phyloP scores from a whole-genome alignment of 2,329 filamentous ascomycete species.

The Balansia obtecta region DNA sequence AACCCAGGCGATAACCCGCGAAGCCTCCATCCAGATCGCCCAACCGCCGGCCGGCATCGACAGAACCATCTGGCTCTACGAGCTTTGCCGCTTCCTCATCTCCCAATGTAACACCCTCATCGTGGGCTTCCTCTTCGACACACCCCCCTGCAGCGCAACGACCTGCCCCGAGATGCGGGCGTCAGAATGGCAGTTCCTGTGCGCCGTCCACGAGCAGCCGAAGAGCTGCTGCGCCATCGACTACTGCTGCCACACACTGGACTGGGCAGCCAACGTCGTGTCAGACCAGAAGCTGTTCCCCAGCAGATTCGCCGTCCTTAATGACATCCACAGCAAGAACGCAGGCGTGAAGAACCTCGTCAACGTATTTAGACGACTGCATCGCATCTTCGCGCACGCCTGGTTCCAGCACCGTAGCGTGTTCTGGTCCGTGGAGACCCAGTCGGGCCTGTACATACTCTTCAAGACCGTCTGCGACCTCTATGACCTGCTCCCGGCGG shows the following conservation, averaged over 20 bases:
- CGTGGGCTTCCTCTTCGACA: slow-evolving; percentile 84
- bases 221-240: slow-evolving; percentile 98
- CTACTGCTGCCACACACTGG: slow-evolving; percentile 96
- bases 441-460: slow-evolving; percentile 87
- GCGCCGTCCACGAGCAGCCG: slow-evolving; percentile 90
- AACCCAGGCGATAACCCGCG: slow-evolving; percentile 60
- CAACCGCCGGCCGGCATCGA: slow-evolving; percentile 73
- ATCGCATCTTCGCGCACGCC: slow-evolving; percentile 94
- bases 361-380: slow-evolving; percentile 88
- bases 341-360: slow-evolving; percentile 71
- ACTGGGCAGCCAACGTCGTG: slow-evolving; percentile 92
- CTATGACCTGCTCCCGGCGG: slow-evolving; percentile 77
- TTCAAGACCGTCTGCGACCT: slow-evolving; percentile 96
- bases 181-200: slow-evolving; percentile 97
- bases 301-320: slow-evolving; percentile 55
- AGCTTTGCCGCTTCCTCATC: slow-evolving; percentile 91
- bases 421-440: slow-evolving; percentile 85
- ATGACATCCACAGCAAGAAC: slow-evolving; percentile 45
- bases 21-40: slow-evolving; percentile 63
- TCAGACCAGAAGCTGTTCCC: slow-evolving; percentile 94
- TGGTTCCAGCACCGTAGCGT: slow-evolving; percentile 96
- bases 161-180: slow-evolving; percentile 98
- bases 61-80: slow-evolving; percentile 88
- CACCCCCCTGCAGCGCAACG: slow-evolving; percentile 71
- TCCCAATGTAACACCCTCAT: slow-evolving; percentile 89